Conservation (phyloP, 2,329 filamentous ascomycete genomes). For the Colletotrichum cereale region DNA sequence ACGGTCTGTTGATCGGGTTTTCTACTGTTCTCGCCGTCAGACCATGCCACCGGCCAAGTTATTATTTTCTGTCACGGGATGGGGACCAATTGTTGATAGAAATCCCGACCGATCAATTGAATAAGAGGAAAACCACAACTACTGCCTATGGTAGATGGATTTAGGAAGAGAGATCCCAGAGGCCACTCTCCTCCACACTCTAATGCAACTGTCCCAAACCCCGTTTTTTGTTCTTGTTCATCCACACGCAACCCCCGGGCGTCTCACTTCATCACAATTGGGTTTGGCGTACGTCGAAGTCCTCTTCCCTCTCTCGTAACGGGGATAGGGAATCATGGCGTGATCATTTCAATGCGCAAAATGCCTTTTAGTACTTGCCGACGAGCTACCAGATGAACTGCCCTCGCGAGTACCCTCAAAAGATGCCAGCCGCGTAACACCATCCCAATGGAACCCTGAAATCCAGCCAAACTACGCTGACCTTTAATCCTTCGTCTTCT, state of each 20-base stretch:
- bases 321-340: conserved; percentile 36
- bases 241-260: conserved; percentile 30
- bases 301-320: conserved; percentile 25
- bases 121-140: conserved; percentile 20
- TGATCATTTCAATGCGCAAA: conserved; percentile 59
- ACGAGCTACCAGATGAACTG: conserved; percentile 62
- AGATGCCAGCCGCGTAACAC: conserved; percentile 77
- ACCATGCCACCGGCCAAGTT: conserved; percentile 14
- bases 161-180: conserved; percentile 5
- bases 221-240: conserved; percentile 26
- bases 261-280: conserved; percentile 34
- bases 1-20: not conserved
- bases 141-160: conserved; percentile 25
- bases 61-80: not conserved
- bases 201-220: conserved; percentile 18
- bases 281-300: conserved; percentile 9
- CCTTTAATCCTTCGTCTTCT: conserved; percentile 97
- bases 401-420: conserved; percentile 63
- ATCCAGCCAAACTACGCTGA: conserved; percentile 55
- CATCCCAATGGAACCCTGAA: conserved; percentile 72
- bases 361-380: conserved; percentile 62
- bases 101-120: conserved; percentile 25
- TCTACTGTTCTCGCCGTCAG: not conserved
- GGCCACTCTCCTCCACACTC: conserved; percentile 17
- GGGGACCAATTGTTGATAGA: not conserved